Evolutionary conservation across 2,329 filamentous ascomycete genomes (phyloP).

Genomic region (Alternaria ventricosa): DNA sequence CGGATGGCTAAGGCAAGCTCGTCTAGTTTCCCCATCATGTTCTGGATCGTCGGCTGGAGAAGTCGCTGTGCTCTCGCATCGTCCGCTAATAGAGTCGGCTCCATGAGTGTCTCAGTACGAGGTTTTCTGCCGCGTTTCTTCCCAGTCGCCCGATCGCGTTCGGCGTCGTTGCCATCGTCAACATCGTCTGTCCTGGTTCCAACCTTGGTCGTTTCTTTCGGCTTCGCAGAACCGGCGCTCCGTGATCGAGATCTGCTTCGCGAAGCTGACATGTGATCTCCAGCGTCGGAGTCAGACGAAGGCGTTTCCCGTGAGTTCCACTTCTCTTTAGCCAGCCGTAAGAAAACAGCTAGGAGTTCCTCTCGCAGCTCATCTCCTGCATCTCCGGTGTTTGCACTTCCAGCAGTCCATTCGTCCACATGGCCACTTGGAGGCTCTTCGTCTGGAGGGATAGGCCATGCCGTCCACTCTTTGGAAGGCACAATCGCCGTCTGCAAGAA

Average conservation of each 20-base stretch:
- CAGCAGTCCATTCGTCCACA: slow-evolving; percentile 61
- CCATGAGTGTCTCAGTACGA: slow-evolving; percentile 9
- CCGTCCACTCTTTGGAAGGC: slow-evolving; percentile 72
- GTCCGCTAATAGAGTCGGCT: slow-evolving; percentile 69
- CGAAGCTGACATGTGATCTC: not conserved
- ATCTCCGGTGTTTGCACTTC: slow-evolving; percentile 50
- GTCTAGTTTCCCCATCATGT: slow-evolving; percentile 74
- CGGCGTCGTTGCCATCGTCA: slow-evolving; percentile 4
- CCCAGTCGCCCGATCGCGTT: not conserved
- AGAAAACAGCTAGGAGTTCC: slow-evolving; percentile 68
- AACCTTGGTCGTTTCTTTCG: not conserved
- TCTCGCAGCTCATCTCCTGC: slow-evolving; percentile 73
- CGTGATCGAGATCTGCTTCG: slow-evolving; percentile 20
- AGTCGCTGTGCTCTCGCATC: slow-evolving; percentile 71
- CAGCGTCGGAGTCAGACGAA: slow-evolving; percentile 19
- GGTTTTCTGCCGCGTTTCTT: slow-evolving; percentile 20
- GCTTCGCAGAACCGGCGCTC: slow-evolving; percentile 7
- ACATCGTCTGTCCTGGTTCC: slow-evolving; percentile 16
- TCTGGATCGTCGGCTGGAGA: slow-evolving; percentile 71
- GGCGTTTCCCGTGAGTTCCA: slow-evolving; percentile 54
- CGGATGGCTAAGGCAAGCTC: slow-evolving; percentile 73
- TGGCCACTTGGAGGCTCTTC: slow-evolving; percentile 45
- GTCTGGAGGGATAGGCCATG: slow-evolving; percentile 75
- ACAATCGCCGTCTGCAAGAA: slow-evolving; percentile 46
- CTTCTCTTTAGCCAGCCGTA: slow-evolving; percentile 71